Evolutionary conservation across 495 filamentous ascomycete genomes (phyloP), one percentile per base, ranked within the genome.

Genomic region (Massariosphaeria phaeospora): DNA sequence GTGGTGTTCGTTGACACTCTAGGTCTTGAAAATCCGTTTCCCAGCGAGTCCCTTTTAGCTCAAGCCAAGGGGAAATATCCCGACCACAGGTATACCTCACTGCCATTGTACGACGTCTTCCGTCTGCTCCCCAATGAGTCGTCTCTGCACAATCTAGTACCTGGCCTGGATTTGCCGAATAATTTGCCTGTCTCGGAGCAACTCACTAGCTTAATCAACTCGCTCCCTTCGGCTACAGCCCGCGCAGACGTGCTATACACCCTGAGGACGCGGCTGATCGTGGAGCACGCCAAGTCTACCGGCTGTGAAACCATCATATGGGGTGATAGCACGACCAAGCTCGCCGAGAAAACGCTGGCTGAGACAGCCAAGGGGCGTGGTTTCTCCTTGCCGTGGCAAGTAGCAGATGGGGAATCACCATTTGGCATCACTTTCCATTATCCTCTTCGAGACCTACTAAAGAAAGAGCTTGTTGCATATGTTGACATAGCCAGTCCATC

Each of bases 291-390:
- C 13, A 75, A 78, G 45, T 63, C 67, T 1, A 61, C 74, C 21
- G 67, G 60, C n/a, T 91, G 84, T 65, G 76, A 83, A 48, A 76
- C 79, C 17, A 76, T 97, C 23, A 66, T 96, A 0, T 86, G 91
- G 71, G 91, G 88, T 13, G 82, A 93, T 71, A 88, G 81, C 39
- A 94, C 94, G 9, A 96, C 88, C 7, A 78, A 84, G 10, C 78
- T 98, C 20, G 91, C 93, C 3, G 86, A 91, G 60, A 85, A 86
- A 59, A 87, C 88, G 3, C 81, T 98, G 2, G 75, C 88, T 1
- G 86, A 90, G 66, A 87, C 89, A 2, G 89, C 94, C 5, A 96
- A 96, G 70, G 93, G 93, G 0, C 77, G 93, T 3, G 93, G 91
- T 0, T 85, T 84, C 53, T 78, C 84, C 11, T 63, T 97, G 33